phyloP scores from a whole-genome alignment of 768 basidiomycete species.

The Leccinum boreale region DNA sequence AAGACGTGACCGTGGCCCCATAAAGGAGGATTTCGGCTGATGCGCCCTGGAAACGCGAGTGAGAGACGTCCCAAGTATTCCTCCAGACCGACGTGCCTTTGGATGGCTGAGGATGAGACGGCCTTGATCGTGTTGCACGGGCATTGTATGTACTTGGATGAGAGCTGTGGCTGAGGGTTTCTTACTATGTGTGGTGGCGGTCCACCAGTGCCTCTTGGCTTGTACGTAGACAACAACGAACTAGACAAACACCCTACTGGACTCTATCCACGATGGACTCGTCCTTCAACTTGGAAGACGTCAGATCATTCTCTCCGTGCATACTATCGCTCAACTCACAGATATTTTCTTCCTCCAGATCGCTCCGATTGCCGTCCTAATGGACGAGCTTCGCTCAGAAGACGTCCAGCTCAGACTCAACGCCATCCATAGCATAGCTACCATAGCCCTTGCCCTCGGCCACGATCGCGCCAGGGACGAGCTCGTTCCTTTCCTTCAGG shows the following conservation, averaged over 20 bases:
- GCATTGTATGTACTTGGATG: conserved; percentile 41
- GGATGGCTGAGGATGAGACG: conserved; percentile 56
- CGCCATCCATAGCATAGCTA: conserved; percentile 95
- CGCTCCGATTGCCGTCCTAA: conserved; percentile 92
- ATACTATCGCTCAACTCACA: conserved; percentile 15
- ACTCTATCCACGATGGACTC: conserved; percentile 52
- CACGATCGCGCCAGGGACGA: conserved; percentile 94
- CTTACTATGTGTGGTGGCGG: conserved; percentile 15
- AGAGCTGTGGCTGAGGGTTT: conserved; percentile 10
- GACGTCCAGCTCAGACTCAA: conserved; percentile 95
- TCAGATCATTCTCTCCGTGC: conserved; percentile 32
- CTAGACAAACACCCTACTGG: not conserved
- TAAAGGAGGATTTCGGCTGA: conserved; percentile 66
- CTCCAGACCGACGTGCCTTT: conserved; percentile 39
- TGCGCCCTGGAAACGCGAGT: conserved; percentile 48
- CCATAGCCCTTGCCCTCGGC: conserved; percentile 95
- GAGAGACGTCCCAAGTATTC: too few species aligned
- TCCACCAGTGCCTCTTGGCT: not conserved
- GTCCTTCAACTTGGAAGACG: conserved; percentile 66
- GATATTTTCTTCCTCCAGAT: conserved; percentile 46
- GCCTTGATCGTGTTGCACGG: conserved; percentile 44
- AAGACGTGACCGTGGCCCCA: conserved; percentile 86
- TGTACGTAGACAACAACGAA: not conserved
- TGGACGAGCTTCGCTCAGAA: conserved; percentile 97
- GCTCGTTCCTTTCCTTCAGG: conserved; percentile 94